Base-by-base conservation (phyloP, 345 rosid species). In the Eucalyptus regnans region DNA sequence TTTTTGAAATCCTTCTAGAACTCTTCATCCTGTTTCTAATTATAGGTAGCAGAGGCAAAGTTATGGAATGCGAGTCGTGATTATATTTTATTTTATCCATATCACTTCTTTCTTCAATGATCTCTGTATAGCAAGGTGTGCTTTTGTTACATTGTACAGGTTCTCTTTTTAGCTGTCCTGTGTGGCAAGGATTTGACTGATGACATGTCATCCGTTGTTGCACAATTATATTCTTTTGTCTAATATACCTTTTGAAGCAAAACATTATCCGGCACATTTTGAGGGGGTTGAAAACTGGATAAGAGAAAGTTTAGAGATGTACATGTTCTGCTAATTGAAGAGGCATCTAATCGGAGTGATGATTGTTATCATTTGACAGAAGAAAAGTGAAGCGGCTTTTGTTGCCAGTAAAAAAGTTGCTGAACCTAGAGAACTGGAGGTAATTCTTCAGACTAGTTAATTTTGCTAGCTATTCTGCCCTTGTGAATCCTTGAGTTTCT, bases 341-440 rank as follows among this genome's bases (percentile, higher is more conserved):
- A 54, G 87, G 68, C 27, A 22, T 51, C 48, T 29, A 31, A 10
- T 86, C 41, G 11, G 27, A 86, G 48, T 31, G 58, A 86, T 50
- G 58, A 3, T 25, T 89, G 37, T 60, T 86, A 86, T 88, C 52
- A 13, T 86, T 17, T 66, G 85, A 54, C 96, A 97, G 99, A 98
- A 96, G 85, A 97, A 50, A 51, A 95, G 99, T 92, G 94, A 95
- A 17, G 95, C 90, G 15, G 91, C 96, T 48, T 96, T 97, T 81
- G 97, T 95, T 84, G 99, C 99, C 60, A 93, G 93, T 71, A 99
- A 96, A 91, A 97, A 96, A 84, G 95, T 92, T 92, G 80, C 96
- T 44, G 95, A 97, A 93, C 98, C 98, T 27, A 95, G 91, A 91
- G 99, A 96, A 94, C 96, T 97, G 86, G 99, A 97, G 98, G 99